Conservation (phyloP, 176 grass and related monocot species). For the Tuctoria greenei region DNA sequence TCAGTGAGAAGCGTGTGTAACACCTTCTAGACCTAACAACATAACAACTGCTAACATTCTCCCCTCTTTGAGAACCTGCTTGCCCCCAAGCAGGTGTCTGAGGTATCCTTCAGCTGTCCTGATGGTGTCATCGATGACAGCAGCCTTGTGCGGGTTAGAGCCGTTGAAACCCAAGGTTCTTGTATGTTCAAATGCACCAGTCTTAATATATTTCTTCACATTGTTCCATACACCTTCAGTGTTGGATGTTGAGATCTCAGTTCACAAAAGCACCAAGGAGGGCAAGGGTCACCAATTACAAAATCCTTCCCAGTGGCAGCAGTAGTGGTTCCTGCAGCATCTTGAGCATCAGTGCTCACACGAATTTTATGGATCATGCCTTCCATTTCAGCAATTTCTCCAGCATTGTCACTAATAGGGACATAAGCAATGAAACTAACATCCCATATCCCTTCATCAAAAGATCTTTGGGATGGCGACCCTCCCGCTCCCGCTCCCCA, state of each 20-base stretch:
- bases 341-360: slow-evolving; percentile 87
- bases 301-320: slow-evolving; percentile 96
- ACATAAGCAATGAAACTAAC: too few relatives aligned
- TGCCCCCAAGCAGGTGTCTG: too few relatives aligned
- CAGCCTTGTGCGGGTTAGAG: slow-evolving; percentile 85
- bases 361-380: slow-evolving; percentile 93
- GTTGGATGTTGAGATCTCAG: slow-evolving; percentile 93
- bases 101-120: slow-evolving; percentile 92
- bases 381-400: slow-evolving; percentile 97
- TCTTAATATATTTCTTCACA: slow-evolving; percentile 93
- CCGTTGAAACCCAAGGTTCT: slow-evolving; percentile 69
- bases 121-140: slow-evolving; percentile 90
- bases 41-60: too few relatives aligned
- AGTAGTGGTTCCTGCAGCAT: slow-evolving; percentile 93
- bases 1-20: too few relatives aligned
- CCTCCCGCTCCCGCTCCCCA: too few relatives aligned
- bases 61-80: too few relatives aligned
- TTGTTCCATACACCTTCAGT: slow-evolving; percentile 94
- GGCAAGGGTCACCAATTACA: slow-evolving; percentile 87
- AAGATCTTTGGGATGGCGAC: too few relatives aligned
- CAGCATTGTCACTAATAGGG: slow-evolving; percentile 94
- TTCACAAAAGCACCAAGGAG: slow-evolving; percentile 93
- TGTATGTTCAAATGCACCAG: slow-evolving; percentile 83
- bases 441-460: too few relatives aligned
- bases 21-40: too few relatives aligned